phyloP scores from a whole-genome alignment of 208 protist species.

The Angomonas desouzai region DNA sequence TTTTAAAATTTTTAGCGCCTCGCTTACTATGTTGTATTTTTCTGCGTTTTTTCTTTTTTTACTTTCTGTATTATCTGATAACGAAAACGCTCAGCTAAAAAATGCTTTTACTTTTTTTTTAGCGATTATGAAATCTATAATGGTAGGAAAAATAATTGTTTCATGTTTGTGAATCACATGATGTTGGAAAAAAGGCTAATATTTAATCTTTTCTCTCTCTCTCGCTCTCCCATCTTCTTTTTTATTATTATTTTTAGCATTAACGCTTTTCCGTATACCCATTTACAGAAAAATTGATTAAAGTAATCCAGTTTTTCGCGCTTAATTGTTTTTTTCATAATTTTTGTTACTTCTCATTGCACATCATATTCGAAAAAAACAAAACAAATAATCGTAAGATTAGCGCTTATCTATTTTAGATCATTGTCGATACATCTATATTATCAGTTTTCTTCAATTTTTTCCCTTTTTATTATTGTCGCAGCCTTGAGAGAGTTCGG shows the following conservation, averaged over 20 bases:
- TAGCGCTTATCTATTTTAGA: too few species aligned
- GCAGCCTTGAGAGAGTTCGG: too few species aligned
- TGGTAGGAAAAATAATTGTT: not conserved
- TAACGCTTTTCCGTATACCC: not conserved
- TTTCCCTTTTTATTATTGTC: too few species aligned
- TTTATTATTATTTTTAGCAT: slow-evolving; percentile 8
- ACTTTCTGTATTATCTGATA: slow-evolving; percentile 7
- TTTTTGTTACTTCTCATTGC: too few species aligned
- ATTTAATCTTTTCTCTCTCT: slow-evolving; percentile 9
- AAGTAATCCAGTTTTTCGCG: not conserved
- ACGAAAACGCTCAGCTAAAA: not conserved
- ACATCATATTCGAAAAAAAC: too few species aligned
- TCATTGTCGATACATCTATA: too few species aligned
- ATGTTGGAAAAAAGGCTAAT: not conserved
- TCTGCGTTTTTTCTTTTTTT: slow-evolving; percentile 1
- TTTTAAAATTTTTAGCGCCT: too few species aligned
- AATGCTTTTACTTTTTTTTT: slow-evolving; percentile 8
- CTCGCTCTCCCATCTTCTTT: slow-evolving; percentile 1
- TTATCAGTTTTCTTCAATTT: too few species aligned
- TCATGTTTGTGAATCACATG: not conserved
- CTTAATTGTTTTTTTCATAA: too few species aligned
- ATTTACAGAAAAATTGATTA: too few species aligned
- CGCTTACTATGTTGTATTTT: too few species aligned
- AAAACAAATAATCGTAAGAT: too few species aligned
- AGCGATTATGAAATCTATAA: not conserved